phyloP scores from a whole-genome alignment of 495 filamentous ascomycete genomes.

The Penicillium diatomitis region DNA sequence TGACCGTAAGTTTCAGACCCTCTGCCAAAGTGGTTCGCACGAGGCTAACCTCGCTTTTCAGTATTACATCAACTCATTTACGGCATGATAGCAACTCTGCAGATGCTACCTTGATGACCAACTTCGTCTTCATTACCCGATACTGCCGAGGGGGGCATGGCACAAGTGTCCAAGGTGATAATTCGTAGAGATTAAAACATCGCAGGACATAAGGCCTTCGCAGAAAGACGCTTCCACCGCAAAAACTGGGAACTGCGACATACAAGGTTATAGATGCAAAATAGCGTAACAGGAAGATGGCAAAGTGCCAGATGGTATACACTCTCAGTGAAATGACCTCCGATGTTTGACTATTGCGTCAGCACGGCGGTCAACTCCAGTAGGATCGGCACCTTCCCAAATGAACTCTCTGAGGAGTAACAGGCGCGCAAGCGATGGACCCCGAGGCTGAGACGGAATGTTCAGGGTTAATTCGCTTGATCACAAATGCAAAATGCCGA shows the following conservation, averaged over 20 bases:
- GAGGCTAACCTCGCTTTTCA: constrained; percentile 6
- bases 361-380: no score
- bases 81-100: constrained; percentile 16
- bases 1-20: constrained; percentile 51
- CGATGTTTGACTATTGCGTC: no score
- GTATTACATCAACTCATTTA: constrained; percentile 54
- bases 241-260: not conserved
- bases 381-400: no score
- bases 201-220: constrained; percentile 6
- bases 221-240: constrained; percentile 4
- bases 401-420: no score
- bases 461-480: not conserved
- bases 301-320: constrained; percentile 13
- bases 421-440: no score
- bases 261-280: not conserved
- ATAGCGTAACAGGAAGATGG: constrained; percentile 1
- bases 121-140: no score
- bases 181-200: constrained; percentile 13
- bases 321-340: not conserved
- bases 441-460: not conserved
- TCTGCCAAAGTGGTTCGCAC: no score
- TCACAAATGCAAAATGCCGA: constrained; percentile 21
- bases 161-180: no score
- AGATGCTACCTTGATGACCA: no score
- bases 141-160: no score